Conservation (phyloP, 495 filamentous ascomycete species). For the Pyrenopolyporus hunteri region DNA sequence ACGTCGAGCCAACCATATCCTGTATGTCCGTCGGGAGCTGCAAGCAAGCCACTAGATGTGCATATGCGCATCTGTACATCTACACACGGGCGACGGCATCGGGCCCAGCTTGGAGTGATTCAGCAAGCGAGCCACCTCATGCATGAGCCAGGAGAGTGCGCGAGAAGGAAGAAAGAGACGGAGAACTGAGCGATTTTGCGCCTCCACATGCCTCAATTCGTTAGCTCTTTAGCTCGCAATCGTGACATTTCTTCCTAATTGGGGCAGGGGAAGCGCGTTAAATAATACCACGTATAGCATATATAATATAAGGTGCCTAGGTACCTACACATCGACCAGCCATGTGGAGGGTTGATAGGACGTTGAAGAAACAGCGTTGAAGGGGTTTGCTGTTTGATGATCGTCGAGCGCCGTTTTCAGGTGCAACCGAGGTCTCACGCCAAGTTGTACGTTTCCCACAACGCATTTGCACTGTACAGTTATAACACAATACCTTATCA, state of each 20-base stretch:
- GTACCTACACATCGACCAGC: neutral
- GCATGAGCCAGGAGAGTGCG: conserved; percentile 20
- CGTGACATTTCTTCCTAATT: conserved; percentile 10
- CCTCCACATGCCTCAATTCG: conserved; percentile 13
- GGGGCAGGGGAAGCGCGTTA: conserved; percentile 22
- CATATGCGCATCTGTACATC: neutral
- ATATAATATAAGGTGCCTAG: neutral
- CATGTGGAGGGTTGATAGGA: neutral
- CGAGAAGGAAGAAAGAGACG: too few species aligned
- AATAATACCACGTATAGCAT: neutral
- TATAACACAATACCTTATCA: too few species aligned
- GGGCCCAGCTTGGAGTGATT: too few species aligned
- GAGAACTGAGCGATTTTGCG: conserved; percentile 30
- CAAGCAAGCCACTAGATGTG: neutral
- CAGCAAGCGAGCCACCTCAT: conserved; percentile 6
- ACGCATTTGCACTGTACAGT: too few species aligned
- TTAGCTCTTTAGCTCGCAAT: conserved; percentile 24
- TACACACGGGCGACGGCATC: too few species aligned
- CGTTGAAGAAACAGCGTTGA: too few species aligned
- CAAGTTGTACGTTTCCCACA: too few species aligned
- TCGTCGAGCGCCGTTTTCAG: conserved; percentile 4
- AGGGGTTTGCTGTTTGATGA: conserved; percentile 17
- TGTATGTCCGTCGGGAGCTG: too few species aligned
- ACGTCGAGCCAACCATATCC: too few species aligned
- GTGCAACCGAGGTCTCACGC: conserved; percentile 11